Percentiles rank a stretch among this genome's conserved stretches.
phyloP scores from a whole-genome alignment of 768 basidiomycete genomes.

The Lentinula boryana region DNA sequence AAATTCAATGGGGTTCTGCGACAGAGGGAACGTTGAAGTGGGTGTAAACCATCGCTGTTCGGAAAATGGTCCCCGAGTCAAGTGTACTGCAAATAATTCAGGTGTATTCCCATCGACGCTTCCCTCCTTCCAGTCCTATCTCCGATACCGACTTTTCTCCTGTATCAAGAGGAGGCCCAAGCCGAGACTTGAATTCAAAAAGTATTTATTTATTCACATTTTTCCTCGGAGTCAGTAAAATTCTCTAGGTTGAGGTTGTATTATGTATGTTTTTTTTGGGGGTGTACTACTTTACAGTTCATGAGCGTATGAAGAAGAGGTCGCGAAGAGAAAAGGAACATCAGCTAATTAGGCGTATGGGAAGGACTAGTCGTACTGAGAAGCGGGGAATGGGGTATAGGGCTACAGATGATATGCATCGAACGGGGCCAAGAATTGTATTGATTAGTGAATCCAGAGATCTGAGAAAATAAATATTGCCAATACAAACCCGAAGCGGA shows the following conservation, averaged over 20 bases:
- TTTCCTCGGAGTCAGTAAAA: neutral
- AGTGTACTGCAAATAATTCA: neutral
- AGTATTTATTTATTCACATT: neutral
- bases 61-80: neutral
- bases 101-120: neutral
- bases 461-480: neutral
- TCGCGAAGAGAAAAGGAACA: neutral
- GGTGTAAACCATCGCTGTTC: neutral
- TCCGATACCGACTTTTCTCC: neutral
- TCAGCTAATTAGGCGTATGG: neutral
- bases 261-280: neutral
- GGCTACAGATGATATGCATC: slow-evolving; percentile 2
- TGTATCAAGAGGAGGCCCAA: neutral
- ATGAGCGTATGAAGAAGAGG: neutral
- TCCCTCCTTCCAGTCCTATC: neutral
- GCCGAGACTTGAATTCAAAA: neutral
- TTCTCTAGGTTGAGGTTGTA: neutral
- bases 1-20: neutral
- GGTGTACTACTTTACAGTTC: neutral
- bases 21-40: neutral
- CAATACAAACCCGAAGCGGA: neutral
- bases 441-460: neutral
- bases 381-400: neutral
- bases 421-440: neutral
- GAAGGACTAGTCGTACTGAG: neutral